These are phyloP conservation scores for Baudoinia panamericana DNA, from an alignment of 495 filamentous ascomycete species.

Conservation along the genomic window DNA sequence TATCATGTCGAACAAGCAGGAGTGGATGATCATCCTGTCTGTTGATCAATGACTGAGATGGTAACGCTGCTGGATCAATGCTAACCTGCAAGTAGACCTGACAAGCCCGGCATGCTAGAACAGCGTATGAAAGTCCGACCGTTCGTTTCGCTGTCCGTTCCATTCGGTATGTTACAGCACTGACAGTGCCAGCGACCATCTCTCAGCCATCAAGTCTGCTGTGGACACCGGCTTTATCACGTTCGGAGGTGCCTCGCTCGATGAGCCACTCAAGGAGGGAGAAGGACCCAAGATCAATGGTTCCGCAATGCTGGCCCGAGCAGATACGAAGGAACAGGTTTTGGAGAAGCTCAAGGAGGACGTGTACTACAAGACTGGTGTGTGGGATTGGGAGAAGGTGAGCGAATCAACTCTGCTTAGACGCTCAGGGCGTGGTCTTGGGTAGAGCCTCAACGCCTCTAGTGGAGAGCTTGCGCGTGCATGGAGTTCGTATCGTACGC, in stretches of 20 bases:
- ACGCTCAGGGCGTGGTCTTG: too few relatives aligned
- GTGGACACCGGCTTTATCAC: conserved; percentile 38
- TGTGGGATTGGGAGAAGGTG: conserved; percentile 78
- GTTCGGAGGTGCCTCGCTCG: conserved; percentile 57
- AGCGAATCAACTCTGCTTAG: conserved; percentile 6
- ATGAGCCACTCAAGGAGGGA: conserved; percentile 49
- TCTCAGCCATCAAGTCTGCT: conserved; percentile 35
- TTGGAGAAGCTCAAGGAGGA: conserved; percentile 54
- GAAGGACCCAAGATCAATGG: conserved; percentile 55
- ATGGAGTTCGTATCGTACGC: background rate
- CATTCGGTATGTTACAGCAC: background rate
- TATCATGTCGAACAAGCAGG: conserved; percentile 30
- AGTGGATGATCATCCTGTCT: conserved; percentile 74
- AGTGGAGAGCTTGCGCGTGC: too few relatives aligned
- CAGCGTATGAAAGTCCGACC: conserved; percentile 59
- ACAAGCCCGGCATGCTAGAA: conserved; percentile 50
- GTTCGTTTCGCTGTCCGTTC: conserved; percentile 35
- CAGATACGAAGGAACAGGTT: conserved; percentile 55
- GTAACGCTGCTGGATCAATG: background rate
- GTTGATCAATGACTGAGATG: background rate
- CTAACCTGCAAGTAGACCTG: conserved; percentile 37
- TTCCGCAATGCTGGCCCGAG: conserved; percentile 50
- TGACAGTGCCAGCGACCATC: conserved; percentile 39
- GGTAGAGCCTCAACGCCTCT: too few relatives aligned
- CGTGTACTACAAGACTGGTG: conserved; percentile 51